Evolutionary conservation across 257 asterid genomes (phyloP), one percentile per base, ranked within the genome.

Genomic region (Solanum lycopersicoides): DNA sequence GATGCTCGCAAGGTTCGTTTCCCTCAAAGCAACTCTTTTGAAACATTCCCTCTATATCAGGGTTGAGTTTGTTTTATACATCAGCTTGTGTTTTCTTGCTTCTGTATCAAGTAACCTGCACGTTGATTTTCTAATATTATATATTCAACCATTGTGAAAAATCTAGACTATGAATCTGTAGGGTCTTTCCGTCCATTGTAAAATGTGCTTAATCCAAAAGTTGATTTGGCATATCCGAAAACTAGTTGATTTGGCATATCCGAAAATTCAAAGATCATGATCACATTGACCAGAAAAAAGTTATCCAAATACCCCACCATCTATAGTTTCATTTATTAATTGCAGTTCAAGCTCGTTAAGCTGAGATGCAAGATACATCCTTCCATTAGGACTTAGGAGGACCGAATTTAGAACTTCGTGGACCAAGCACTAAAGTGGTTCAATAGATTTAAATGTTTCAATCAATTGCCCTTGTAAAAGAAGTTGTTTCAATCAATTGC

Each of bases 1-100:
- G 99, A 97, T 90, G 99, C 98, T n/a, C 94, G 99, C 90, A 95
- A 95, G 98, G 99, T 97, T 71, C 87, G 93, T 72, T 73, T 47
- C 68, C 65, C 42, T 80, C 56, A 23, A 12, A 47, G 44, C 68
- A 80, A 75, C 13, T 44, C 84, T 15, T 77, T 77, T 44, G 63
- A 44, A 77, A 25, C 41, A 25, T 25, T 44, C 65, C n/a, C 25
- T 77, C 65, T 7, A 7, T 77, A 25, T 41, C 59, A 7, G 12
- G 35, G 35, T 4, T 75, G 35, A 13, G 59, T 41, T 71, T 71
- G 7, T 16, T 71, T 34, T 72, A 41, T 72, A 9, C 34, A 37
- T 74, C 32, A 79, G 84, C 84, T 28, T 45, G 37, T 42, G 25
- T 28, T 37, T 79, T 28, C 23, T 45, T 28, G 25, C 42, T 79